Evolutionary conservation across 176 grass and related monocot species (phyloP).

Genomic region (Thalia dealbata): DNA sequence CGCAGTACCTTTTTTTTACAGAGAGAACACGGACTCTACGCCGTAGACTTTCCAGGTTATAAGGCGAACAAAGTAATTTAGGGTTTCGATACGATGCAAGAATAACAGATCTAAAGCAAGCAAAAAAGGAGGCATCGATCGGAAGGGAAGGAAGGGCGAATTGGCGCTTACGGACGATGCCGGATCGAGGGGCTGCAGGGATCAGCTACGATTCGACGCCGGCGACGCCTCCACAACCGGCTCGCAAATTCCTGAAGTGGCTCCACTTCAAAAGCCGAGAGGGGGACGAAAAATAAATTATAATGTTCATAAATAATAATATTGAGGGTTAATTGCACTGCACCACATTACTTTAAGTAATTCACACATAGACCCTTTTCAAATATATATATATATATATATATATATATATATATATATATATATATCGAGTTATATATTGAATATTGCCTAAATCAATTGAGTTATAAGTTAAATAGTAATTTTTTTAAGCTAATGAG

Average conservation of each 20-base stretch:
- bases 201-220: neutral
- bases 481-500: too few relatives aligned
- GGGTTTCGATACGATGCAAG: neutral
- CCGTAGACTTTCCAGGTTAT: neutral
- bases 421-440: too few relatives aligned
- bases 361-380: too few relatives aligned
- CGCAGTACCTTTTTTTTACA: neutral
- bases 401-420: too few relatives aligned
- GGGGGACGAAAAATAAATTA: too few relatives aligned
- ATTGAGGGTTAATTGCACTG: too few relatives aligned
- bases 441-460: too few relatives aligned
- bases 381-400: too few relatives aligned
- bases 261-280: too few relatives aligned
- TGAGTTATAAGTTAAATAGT: too few relatives aligned
- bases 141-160: neutral
- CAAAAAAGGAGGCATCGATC: neutral
- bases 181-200: neutral
- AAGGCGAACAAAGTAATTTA: neutral
- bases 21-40: neutral
- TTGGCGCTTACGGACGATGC: neutral
- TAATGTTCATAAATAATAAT: too few relatives aligned
- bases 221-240: neutral
- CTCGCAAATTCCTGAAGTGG: neutral
- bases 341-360: too few relatives aligned
- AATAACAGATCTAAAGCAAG: neutral